A percentile compares a stretch with the other conserved stretches of the same genome.
These are phyloP conservation scores for Penicillium sp. DNA, from an alignment of 2,329 filamentous ascomycete genomes.

Conservation along the genomic window DNA sequence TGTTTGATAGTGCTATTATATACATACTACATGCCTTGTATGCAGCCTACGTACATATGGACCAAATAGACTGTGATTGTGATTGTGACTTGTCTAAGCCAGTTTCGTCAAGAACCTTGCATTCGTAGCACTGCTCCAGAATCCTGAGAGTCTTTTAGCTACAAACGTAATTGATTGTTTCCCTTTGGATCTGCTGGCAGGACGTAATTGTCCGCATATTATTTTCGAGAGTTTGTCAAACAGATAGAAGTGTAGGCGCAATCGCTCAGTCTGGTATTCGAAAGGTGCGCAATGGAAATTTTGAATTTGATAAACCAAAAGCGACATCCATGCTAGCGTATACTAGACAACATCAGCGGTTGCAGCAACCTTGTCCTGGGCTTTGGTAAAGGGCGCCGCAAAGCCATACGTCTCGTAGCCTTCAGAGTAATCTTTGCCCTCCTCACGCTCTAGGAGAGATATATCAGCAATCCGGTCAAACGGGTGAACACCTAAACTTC, in stretches of 20 bases:
- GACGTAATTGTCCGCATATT: not conserved
- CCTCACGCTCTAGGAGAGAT: conserved; percentile 14
- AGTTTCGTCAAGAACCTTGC: not conserved
- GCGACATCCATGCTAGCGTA: not conserved
- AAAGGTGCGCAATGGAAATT: not conserved
- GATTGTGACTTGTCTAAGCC: not conserved
- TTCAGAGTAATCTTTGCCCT: conserved; percentile 20
- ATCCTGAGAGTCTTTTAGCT: too few species aligned
- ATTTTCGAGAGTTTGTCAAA: not conserved
- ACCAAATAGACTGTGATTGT: not conserved
- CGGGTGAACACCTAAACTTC: not conserved
- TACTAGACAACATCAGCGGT: not conserved
- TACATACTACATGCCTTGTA: not conserved
- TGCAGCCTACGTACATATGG: not conserved
- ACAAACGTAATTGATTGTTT: not conserved
- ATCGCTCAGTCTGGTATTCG: not conserved
- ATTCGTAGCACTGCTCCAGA: not conserved
- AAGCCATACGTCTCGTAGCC: conserved; percentile 24
- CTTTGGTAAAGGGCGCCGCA: conserved; percentile 21
- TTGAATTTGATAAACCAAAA: not conserved
- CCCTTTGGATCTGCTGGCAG: not conserved
- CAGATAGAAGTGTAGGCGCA: not conserved
- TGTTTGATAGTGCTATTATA: not conserved
- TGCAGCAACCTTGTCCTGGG: not conserved
- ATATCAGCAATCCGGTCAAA: not conserved